A percentile compares a stretch with the other conserved stretches of the same genome.
phyloP scores from a whole-genome alignment of 1,284 basidiomycete species.

The Pisolithus thermaeus region DNA sequence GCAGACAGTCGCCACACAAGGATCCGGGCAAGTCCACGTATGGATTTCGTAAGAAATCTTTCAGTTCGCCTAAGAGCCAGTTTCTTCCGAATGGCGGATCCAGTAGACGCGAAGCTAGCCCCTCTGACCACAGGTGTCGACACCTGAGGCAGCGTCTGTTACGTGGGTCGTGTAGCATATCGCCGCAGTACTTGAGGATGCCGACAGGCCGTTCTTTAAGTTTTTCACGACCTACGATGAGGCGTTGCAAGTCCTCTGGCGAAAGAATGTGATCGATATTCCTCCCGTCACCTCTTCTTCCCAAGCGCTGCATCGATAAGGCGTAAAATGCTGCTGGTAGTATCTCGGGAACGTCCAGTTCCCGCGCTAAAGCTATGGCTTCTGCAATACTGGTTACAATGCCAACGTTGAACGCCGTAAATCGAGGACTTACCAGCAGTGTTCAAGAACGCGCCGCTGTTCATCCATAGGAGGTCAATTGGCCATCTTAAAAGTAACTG shows the following conservation, averaged over 20 bases:
- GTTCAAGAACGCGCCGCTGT: slow-evolving; percentile 22
- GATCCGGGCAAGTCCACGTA: not conserved
- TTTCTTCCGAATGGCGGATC: slow-evolving; percentile 14
- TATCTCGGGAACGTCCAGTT: slow-evolving; percentile 25
- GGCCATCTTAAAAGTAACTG: slow-evolving; percentile 29
- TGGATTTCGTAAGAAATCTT: slow-evolving; percentile 5
- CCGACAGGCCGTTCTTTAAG: slow-evolving; percentile 22
- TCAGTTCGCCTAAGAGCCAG: slow-evolving; percentile 25
- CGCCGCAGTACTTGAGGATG: slow-evolving; percentile 13
- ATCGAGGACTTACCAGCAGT: slow-evolving; percentile 25
- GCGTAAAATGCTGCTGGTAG: slow-evolving; percentile 32
- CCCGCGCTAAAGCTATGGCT: slow-evolving; percentile 26
- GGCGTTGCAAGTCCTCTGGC: slow-evolving; percentile 25
- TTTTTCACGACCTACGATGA: slow-evolving; percentile 29
- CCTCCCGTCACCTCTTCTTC: slow-evolving; percentile 24
- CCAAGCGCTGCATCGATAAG: slow-evolving; percentile 29
- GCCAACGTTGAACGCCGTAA: not conserved
- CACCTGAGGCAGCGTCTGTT: slow-evolving; percentile 11
- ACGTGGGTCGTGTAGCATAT: not conserved
- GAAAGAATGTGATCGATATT: slow-evolving; percentile 26
- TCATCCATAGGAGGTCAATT: slow-evolving; percentile 22
- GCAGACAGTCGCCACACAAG: not conserved
- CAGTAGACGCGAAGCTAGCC: slow-evolving; percentile 16
- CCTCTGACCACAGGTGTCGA: slow-evolving; percentile 2
- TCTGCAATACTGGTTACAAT: slow-evolving; percentile 5